These are phyloP conservation scores for Trichosporon ovoides DNA, from an alignment of 1,284 basidiomycete genomes.

Conservation along the genomic window DNA sequence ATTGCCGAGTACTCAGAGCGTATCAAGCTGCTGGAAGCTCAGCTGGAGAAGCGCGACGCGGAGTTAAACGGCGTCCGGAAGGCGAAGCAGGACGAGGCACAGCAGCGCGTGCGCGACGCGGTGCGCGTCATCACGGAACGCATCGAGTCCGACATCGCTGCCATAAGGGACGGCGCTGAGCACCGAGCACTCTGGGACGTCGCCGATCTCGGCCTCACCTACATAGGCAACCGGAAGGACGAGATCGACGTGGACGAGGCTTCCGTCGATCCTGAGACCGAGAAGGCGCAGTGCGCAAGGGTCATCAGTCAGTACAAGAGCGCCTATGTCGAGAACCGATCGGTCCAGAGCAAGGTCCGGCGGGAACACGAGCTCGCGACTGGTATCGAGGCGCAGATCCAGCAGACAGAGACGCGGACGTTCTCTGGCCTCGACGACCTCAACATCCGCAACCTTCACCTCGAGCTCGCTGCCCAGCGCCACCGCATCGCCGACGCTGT, in stretches of 20 bases:
- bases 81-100: constrained; percentile 63
- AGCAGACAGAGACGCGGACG: constrained; percentile 69
- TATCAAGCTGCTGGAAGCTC: constrained; percentile 62
- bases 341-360: constrained; percentile 59
- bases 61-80: constrained; percentile 45
- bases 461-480: constrained; percentile 62
- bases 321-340: constrained; percentile 58
- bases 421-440: constrained; percentile 69
- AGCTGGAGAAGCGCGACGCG: constrained; percentile 46
- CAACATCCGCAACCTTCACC: constrained; percentile 64
- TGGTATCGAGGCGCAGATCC: constrained; percentile 76
- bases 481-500: constrained; percentile 68
- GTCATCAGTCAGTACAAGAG: constrained; percentile 69
- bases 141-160: constrained; percentile 61
- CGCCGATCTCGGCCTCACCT: constrained; percentile 63
- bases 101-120: constrained; percentile 63
- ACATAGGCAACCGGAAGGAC: constrained; percentile 62
- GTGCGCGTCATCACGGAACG: constrained; percentile 65
- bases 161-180: constrained; percentile 69
- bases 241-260: constrained; percentile 55
- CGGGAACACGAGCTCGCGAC: constrained; percentile 68
- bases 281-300: constrained; percentile 63
- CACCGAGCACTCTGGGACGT: constrained; percentile 68
- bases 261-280: constrained; percentile 53
- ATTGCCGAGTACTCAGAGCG: constrained; percentile 59